Evolutionary conservation across 257 asterid species (phyloP).

Genomic region (Solanum appendiculatum): DNA sequence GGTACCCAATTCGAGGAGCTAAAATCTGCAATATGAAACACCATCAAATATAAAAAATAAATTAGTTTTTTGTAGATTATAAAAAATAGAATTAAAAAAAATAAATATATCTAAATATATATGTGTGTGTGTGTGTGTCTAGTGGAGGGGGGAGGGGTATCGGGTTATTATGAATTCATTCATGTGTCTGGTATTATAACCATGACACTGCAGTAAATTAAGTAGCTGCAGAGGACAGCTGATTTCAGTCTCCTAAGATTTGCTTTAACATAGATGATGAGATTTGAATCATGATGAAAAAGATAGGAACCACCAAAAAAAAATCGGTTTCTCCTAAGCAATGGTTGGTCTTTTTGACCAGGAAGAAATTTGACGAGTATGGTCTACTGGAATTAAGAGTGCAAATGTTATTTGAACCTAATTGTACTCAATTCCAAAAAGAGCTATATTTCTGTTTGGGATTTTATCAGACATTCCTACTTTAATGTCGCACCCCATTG

Average conservation of each 20-base stretch:
- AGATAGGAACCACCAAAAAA: background rate
- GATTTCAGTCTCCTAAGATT: background rate
- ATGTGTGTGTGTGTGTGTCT: background rate
- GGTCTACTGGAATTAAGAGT: background rate
- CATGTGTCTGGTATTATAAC: background rate
- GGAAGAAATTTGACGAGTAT: background rate
- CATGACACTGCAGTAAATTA: background rate
- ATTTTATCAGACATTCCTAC: background rate
- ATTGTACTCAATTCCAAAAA: background rate
- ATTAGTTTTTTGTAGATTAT: background rate
- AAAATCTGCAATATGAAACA: constrained; percentile 47
- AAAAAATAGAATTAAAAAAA: no score
- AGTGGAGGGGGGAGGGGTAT: background rate
- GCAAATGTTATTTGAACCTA: background rate
- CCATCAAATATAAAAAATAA: constrained; percentile 1
- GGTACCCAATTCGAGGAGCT: constrained; percentile 90
- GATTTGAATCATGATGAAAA: background rate
- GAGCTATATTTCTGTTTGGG: background rate
- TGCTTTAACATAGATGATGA: background rate
- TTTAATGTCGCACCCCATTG: background rate
- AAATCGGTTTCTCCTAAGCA: background rate
- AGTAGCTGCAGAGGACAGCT: background rate
- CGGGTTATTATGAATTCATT: background rate
- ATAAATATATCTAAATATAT: background rate
- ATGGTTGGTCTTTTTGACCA: background rate